Base-by-base conservation (phyloP, 345 rosid species). In the Acer campestre region DNA sequence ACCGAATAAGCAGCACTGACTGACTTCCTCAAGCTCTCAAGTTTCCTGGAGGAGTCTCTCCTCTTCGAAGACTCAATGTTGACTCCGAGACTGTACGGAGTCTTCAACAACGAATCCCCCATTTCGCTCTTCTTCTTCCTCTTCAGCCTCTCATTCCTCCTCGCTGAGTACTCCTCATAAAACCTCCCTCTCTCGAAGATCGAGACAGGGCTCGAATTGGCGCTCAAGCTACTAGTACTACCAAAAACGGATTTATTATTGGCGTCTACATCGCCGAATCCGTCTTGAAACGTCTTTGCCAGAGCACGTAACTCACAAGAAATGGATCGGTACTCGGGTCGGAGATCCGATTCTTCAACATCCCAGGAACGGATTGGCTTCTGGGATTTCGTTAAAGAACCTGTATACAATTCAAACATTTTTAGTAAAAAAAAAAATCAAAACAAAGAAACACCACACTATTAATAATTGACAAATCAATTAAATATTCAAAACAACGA, bases 91-190 rank as follows among this genome's bases (percentile, higher is more conserved):
- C 81, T 77, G 61, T 85, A 83, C 20, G 84, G 84, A 8, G 80
- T 73, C 83, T 79, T 83, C 67, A 8, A 10, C 4, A 8, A 10
- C 4, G 22, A 59, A 7, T 71, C 81, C 42, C 77, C 81, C 0
- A 44, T 55, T 22, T 73, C 94, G 10, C 81, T 78, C 75, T 74
- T 89, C 87, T 89, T 96, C 87, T 89, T 96, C 82, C 90, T 85
- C 82, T 62, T 90, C 83, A 96, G 83, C 82, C 91, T 75, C 87
- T 96, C 99, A 76, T 91, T 93, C 80, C 99, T 91, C 79, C 88
- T 84, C 0, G 94, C 98, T 0, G 97, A 83, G 76, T 96, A 96
- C 83, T 83, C 90, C 1, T 93, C 98, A 49, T 96, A 96, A 49
- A 91, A 90, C 79, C 91, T 90, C 27, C 99, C 99, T 72, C 99